These are phyloP conservation scores for Ramularia collo-cygni DNA, from an alignment of 2,329 filamentous ascomycete genomes.

Conservation along the genomic window DNA sequence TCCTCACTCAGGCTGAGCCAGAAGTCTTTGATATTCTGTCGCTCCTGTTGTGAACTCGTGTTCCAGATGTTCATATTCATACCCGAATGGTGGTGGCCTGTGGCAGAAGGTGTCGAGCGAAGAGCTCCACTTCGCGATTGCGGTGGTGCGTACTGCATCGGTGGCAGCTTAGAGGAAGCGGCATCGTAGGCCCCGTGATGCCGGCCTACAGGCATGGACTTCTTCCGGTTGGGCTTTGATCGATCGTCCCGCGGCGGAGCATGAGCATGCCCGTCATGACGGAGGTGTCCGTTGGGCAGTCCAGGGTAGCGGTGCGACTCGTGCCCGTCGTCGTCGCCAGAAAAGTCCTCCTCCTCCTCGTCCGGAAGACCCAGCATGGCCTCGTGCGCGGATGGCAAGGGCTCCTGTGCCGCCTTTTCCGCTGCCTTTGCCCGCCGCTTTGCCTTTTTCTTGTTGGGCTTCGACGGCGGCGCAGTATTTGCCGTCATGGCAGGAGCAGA, in stretches of 20 bases:
- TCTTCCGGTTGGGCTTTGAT: conserved; percentile 61
- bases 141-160: conserved; percentile 17
- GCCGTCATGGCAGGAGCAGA: conserved; percentile 29
- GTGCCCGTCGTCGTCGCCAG: conserved; percentile 21
- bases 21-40: conserved; percentile 95
- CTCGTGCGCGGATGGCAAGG: conserved; percentile 29
- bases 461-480: conserved; percentile 55
- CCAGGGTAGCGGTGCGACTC: conserved; percentile 29
- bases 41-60: conserved; percentile 86
- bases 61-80: conserved; percentile 74
- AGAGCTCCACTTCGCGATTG: conserved; percentile 4
- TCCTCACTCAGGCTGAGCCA: conserved; percentile 93
- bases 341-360: conserved; percentile 33
- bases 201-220: conserved; percentile 33
- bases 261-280: conserved; percentile 16
- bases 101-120: conserved; percentile 10
- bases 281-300: conserved; percentile 33
- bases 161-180: conserved; percentile 20
- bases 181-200: conserved; percentile 18
- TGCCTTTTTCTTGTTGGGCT: conserved; percentile 68
- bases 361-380: conserved; percentile 32
- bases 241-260: conserved; percentile 12
- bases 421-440: conserved; percentile 82
- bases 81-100: conserved; percentile 49
- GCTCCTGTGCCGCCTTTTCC: conserved; percentile 53